These are phyloP conservation scores for Mycena chlorophos DNA, from an alignment of 768 basidiomycete genomes.

Conservation along the genomic window DNA sequence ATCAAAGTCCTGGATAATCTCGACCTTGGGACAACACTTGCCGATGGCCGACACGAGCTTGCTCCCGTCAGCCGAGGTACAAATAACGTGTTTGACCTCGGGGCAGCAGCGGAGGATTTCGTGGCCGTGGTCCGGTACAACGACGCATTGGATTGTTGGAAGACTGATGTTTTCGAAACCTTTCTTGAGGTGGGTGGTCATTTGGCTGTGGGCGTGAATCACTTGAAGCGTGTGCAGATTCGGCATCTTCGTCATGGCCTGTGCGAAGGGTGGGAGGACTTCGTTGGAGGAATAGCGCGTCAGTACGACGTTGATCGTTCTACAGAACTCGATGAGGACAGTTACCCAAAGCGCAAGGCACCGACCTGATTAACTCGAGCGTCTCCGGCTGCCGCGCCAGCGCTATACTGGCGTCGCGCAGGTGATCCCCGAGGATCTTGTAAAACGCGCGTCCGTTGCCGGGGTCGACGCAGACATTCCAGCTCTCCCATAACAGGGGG, in stretches of 20 bases:
- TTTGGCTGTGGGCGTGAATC: conserved; percentile 31
- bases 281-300: conserved; percentile 27
- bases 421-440: conserved; percentile 10
- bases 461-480: conserved; percentile 6
- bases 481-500: conserved; percentile 7
- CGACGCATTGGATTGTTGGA: conserved; percentile 26
- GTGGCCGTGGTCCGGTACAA: conserved; percentile 31
- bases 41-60: conserved; percentile 31
- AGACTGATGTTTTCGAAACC: conserved; percentile 29
- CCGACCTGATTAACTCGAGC: conserved; percentile 3
- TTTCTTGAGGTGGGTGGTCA: conserved; percentile 30
- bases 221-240: conserved; percentile 35
- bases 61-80: conserved; percentile 24
- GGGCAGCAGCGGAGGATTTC: conserved; percentile 34
- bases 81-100: conserved; percentile 28
- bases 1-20: conserved; percentile 28
- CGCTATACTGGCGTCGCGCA: conserved; percentile 2
- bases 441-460: not conserved
- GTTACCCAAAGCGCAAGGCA: not conserved
- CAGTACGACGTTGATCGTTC: conserved; percentile 29
- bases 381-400: not conserved
- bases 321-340: not conserved
- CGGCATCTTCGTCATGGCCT: conserved; percentile 29
- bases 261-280: conserved; percentile 30
- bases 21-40: conserved; percentile 31